phyloP scores from a whole-genome alignment of 2,329 filamentous ascomycete genomes.

The Aspergillus bombycis region DNA sequence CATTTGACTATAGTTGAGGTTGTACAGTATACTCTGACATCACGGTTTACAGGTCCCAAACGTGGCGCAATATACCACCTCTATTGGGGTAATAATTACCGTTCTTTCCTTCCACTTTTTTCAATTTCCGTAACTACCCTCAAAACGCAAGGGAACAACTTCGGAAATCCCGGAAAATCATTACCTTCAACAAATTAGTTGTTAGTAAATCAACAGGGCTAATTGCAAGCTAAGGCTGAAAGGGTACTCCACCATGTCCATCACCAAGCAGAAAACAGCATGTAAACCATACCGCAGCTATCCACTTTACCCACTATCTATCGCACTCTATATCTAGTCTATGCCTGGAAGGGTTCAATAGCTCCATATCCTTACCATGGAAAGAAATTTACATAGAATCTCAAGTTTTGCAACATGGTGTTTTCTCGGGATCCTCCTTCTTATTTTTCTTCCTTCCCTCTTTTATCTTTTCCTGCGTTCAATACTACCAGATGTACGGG shows the following conservation, averaged over 20 bases:
- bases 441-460: not conserved
- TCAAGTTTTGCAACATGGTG: too few species aligned
- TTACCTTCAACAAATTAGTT: not conserved
- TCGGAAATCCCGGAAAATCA: not conserved
- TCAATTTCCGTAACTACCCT: not conserved
- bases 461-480: not conserved
- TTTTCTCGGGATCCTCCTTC: not conserved
- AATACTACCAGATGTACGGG: too few species aligned
- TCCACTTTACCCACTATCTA: not conserved
- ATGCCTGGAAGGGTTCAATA: constrained; percentile 2
- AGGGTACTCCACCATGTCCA: not conserved
- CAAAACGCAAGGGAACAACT: not conserved
- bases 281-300: not conserved
- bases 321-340: not conserved
- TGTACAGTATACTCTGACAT: not conserved
- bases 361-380: constrained; percentile 1
- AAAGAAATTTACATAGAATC: not conserved
- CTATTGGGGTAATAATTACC: too few species aligned
- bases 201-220: not conserved
- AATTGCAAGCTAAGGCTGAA: not conserved
- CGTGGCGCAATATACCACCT: not conserved
- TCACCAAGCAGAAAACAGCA: not conserved
- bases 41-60: not conserved
- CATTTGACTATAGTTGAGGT: not conserved
- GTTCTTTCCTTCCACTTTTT: too few species aligned